Base-by-base conservation (phyloP, 1,284 basidiomycete genomes). In the Ganoderma leucocontextum region DNA sequence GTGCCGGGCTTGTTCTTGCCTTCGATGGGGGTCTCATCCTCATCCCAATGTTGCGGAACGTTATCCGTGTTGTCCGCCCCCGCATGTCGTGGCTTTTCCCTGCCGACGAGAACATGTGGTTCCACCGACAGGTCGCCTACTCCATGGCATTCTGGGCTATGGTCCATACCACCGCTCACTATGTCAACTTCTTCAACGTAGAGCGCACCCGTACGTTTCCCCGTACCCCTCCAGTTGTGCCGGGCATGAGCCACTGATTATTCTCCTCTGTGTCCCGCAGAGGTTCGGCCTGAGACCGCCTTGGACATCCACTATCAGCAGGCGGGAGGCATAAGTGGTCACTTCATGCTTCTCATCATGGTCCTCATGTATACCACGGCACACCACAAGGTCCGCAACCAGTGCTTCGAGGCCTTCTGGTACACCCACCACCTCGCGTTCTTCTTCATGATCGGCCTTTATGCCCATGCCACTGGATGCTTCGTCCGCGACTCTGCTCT, bases 321-420 rank as follows among this genome's bases (percentile, higher is more conserved):
- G 76, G 83, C 94, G 12, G 94, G 94, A 74, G 93, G 93, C 41
- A 90, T 96, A 76, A 94, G 94, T 1, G 95, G 95, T 15, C 95
- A 97, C 79, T 92, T 95, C 80, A 94, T 95, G 93, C 86, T 95
- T 53, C 84, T 96, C 71, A 90, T 95, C 78, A 95, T 96, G 92
- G 80, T 95, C 71, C 78, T 94, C 73, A 94, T 95, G 85, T 95
- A 95, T 79, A 87, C 90, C 59, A 95, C 94, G 36, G 93, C 94
- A 4, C 93, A 95, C 80, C 84, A 88, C 75, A 94, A 92, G 80
- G 89, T 97, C 72, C 91, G 95, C 73, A 79, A 88, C 70, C 93
- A 95, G 80, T 94, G 90, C 82, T 96, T 96, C 79, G 95, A 97
- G 80, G 93, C 89, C 0, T 97, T 97, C 84, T 96, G 95, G 95